These are phyloP conservation scores for Elongisporangium undulatum DNA, from an alignment of 352 stramenopile genomes.

Conservation along the genomic window DNA sequence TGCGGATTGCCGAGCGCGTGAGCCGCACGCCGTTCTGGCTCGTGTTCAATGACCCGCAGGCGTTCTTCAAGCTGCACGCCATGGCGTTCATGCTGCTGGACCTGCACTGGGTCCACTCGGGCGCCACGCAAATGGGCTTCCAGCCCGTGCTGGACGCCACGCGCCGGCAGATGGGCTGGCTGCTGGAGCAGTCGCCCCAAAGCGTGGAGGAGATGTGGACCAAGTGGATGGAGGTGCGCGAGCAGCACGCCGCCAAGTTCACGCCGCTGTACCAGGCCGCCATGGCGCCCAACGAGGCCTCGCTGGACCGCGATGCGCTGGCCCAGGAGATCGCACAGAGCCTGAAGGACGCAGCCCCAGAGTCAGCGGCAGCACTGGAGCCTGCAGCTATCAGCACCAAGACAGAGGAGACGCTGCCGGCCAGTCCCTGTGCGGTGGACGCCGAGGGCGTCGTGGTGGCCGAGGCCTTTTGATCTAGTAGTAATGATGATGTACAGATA, in stretches of 20 bases:
- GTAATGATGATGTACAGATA: not conserved
- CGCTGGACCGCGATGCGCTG: conserved; percentile 10
- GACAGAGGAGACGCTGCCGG: not conserved
- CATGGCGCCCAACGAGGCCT: conserved; percentile 2
- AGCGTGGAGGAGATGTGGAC: conserved; percentile 83
- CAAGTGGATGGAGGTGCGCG: conserved; percentile 77
- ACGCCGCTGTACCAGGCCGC: conserved; percentile 20
- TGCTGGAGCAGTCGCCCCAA: conserved; percentile 67
- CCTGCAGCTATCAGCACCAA: conserved; percentile 10
- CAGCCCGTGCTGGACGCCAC: conserved; percentile 75
- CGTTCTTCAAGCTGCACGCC: conserved; percentile 72
- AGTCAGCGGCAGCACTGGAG: not conserved
- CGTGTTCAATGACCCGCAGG: conserved; percentile 64
- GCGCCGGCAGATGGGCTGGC: conserved; percentile 73
- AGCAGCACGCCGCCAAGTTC: conserved; percentile 61
- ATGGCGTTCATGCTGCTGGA: conserved; percentile 87
- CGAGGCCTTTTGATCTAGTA: not conserved
- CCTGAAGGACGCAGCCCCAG: conserved; percentile 6
- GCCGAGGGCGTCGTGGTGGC: not conserved
- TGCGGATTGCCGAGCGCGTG: conserved; percentile 75
- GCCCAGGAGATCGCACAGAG: conserved; percentile 11
- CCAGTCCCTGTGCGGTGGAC: not conserved
- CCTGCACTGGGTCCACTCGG: conserved; percentile 76
- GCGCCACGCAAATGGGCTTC: conserved; percentile 82
- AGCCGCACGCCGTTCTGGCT: conserved; percentile 78